Conservation (phyloP, 1,284 basidiomycete genomes). For the Pyrrhoderma noxium region DNA sequence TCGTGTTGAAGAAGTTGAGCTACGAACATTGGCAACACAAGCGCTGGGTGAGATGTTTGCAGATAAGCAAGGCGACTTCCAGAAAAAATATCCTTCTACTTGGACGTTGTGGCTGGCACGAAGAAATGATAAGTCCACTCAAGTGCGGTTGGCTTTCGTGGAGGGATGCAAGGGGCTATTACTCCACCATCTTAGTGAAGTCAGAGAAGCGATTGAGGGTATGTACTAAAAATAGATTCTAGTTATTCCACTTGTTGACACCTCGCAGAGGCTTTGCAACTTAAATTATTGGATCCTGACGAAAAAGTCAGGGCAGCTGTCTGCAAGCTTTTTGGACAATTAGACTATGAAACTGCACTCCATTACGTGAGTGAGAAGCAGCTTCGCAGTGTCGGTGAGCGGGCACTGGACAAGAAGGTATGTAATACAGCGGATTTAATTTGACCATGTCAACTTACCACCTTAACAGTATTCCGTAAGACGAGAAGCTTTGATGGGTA, state of each 20-base stretch:
- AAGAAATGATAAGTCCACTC: conserved; percentile 67
- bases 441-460: neutral
- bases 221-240: conserved; percentile 20
- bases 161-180: conserved; percentile 64
- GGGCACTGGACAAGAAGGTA: conserved; percentile 86
- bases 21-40: conserved; percentile 76
- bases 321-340: conserved; percentile 72
- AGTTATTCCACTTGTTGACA: conserved; percentile 14
- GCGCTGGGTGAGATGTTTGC: conserved; percentile 89
- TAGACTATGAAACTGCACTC: conserved; percentile 87
- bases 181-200: conserved; percentile 56
- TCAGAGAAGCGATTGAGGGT: conserved; percentile 53
- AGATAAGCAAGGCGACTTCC: conserved; percentile 70
- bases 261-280: conserved; percentile 47
- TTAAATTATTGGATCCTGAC: conserved; percentile 80
- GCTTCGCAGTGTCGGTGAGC: conserved; percentile 59
- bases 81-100: conserved; percentile 72
- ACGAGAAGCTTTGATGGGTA: conserved; percentile 68
- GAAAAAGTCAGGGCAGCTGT: conserved; percentile 85
- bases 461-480: conserved; percentile 61
- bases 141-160: conserved; percentile 75
- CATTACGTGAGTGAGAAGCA: conserved; percentile 71
- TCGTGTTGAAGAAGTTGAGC: conserved; percentile 63
- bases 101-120: conserved; percentile 85
- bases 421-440: neutral